Evolutionary conservation across 2,329 filamentous ascomycete genomes (phyloP), one percentile per base, ranked within the genome.

Genomic region (Cercospora canescens): DNA sequence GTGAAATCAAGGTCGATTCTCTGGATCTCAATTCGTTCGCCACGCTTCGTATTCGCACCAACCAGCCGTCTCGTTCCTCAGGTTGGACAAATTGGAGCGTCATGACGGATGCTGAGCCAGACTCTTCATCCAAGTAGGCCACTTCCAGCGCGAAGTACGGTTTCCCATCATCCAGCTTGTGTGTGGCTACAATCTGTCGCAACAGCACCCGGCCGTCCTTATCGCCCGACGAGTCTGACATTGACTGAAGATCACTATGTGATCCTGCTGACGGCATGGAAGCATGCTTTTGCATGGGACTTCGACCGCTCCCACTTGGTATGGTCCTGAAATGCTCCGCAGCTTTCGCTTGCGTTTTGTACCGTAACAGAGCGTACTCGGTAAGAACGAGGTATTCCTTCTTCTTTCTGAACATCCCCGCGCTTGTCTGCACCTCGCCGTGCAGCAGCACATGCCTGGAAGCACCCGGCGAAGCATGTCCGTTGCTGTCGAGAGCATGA

Each of bases 361-460:
- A 91, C 12, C 89, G 84, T 62, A 91, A 79, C 63, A 92, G 79
- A 76, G 91, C 87, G 6, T 84, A 86, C 69, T 91, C 89, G 6
- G 89, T 92, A 69, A 92, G 80, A 14, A 91, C 89, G 62, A 92
- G 80, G 72, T 90, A 92, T 75, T 91, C 89, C 77, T 85, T 89
- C 79, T 89, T 90, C 79, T 90, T 91, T 75, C 89, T 83, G 78
- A 91, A 90, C 83, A 91, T 87, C 66, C 87, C 86, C 63, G 86
- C 88, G 57, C 87, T 88, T 12, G 87, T 91, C 77, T 91, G 89
- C 16, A 91, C 87, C 74, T 91, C 89, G 39, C 89, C 89, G 79
- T 91, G 86, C 68, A 89, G 84, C 39, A 91, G 77, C 21, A 91
- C 87, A 32, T 81, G 79, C 74, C 79, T 73, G 70, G 72, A 67